Percentiles rank a stretch among this genome's conserved stretches.
phyloP scores from a whole-genome alignment of 805 yeast species.

The Candida khao-thaluensis region DNA sequence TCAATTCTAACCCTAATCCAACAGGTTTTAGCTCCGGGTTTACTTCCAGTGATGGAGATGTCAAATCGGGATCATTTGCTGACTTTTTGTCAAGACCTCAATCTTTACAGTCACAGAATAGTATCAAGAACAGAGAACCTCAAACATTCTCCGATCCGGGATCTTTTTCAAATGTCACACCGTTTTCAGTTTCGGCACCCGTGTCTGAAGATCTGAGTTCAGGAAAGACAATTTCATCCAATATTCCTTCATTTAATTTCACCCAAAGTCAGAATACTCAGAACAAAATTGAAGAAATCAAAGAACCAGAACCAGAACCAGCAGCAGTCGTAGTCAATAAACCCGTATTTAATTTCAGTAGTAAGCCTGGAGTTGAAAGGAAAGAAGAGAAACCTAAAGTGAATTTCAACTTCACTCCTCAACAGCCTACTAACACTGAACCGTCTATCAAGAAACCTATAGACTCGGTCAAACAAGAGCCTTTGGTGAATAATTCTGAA shows the following conservation, averaged over 20 bases:
- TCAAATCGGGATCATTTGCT: constrained; percentile 17
- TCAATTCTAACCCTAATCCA: no score
- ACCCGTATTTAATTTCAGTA: constrained; percentile 1
- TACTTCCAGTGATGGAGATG: not conserved
- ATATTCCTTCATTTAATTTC: not conserved
- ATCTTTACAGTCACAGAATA: not conserved
- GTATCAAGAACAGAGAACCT: not conserved
- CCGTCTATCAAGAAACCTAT: not conserved
- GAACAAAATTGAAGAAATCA: not conserved
- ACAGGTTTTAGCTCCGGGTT: not conserved
- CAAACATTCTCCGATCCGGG: not conserved
- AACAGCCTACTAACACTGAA: not conserved
- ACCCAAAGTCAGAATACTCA: not conserved
- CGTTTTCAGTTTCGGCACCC: not conserved
- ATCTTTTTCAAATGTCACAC: not conserved
- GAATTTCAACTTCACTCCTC: not conserved
- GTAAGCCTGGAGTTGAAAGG: not conserved
- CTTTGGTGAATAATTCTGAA: not conserved
- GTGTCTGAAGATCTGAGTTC: no score
- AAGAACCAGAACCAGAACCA: constrained; percentile 1
- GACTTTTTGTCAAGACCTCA: constrained; percentile 12
- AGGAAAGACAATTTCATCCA: not conserved
- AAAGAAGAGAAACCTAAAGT: not conserved
- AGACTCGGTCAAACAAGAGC: no score
- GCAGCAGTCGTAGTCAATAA: constrained; percentile 5